phyloP scores from a whole-genome alignment of 768 basidiomycete genomes.

The Dentipellis fragilis region DNA sequence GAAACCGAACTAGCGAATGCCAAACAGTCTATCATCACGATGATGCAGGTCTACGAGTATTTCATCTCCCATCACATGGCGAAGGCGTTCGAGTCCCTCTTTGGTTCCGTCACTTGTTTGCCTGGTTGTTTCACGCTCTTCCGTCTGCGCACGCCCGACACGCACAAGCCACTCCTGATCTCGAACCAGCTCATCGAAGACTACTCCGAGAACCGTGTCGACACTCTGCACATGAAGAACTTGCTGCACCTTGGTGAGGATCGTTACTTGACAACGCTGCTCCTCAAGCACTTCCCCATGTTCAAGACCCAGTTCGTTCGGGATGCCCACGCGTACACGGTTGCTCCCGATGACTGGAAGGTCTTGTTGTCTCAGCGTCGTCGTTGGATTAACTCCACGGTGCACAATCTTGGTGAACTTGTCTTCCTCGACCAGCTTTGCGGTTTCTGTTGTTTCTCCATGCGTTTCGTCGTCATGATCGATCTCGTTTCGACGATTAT shows the following conservation, averaged over 20 bases:
- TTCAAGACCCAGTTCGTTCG: constrained; percentile 95
- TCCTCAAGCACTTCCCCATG: constrained; percentile 90
- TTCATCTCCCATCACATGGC: constrained; percentile 99
- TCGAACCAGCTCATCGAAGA: constrained; percentile 85
- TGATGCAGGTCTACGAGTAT: constrained; percentile 99
- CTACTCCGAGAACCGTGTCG: constrained; percentile 93
- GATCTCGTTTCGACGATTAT: constrained; percentile 84
- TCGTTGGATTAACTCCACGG: constrained; percentile 99
- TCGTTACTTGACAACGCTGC: constrained; percentile 92
- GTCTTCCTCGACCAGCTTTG: constrained; percentile 87
- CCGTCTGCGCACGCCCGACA: constrained; percentile 88
- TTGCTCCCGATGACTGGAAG: constrained; percentile 94
- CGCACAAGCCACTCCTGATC: constrained; percentile 89
- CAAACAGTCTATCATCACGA: constrained; percentile 90
- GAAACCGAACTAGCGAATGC: constrained; percentile 90
- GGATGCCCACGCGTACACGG: constrained; percentile 89
- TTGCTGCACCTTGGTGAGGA: constrained; percentile 96
- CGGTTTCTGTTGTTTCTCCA: constrained; percentile 98
- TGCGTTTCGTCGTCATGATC: constrained; percentile 97
- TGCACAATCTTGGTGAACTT: constrained; percentile 93
- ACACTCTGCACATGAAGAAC: constrained; percentile 99
- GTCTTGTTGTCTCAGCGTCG: constrained; percentile 91
- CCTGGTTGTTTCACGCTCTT: constrained; percentile 99
- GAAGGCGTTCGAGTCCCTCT: constrained; percentile 94
- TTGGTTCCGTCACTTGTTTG: constrained; percentile 96